Evolutionary conservation across 2,329 filamentous ascomycete species (phyloP).

Genomic region (Neofusicoccum ribis): DNA sequence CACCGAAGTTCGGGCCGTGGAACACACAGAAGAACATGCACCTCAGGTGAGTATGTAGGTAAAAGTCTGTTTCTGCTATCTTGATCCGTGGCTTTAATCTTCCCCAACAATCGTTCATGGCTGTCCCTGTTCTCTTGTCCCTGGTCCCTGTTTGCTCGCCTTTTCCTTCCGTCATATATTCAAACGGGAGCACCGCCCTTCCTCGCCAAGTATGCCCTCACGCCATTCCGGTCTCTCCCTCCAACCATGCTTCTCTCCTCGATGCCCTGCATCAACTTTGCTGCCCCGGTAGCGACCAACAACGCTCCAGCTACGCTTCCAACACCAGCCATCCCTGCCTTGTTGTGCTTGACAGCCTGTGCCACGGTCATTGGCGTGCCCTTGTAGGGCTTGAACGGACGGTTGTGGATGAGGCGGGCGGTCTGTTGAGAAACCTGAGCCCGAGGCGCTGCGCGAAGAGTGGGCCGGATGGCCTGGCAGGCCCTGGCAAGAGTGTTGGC

Average conservation of each 20-base stretch:
- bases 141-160: no score
- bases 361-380: slow-evolving; percentile 1
- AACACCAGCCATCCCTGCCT: slow-evolving; percentile 1
- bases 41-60: no score
- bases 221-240: slow-evolving; percentile 1
- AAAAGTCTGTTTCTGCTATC: no score
- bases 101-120: no score
- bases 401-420: slow-evolving; percentile 9
- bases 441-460: not conserved
- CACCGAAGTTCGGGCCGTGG: no score
- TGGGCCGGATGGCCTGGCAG: not conserved
- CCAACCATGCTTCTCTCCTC: not conserved
- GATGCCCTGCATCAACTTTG: not conserved
- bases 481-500: not conserved
- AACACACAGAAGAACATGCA: no score
- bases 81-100: no score
- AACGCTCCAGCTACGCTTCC: not conserved
- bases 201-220: not conserved
- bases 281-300: not conserved
- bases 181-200: not conserved
- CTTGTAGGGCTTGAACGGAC: slow-evolving; percentile 5
- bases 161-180: not conserved
- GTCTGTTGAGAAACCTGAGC: not conserved
- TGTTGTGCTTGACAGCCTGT: slow-evolving; percentile 3
- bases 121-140: no score